Evolutionary conservation across 2,329 filamentous ascomycete genomes (phyloP).

Genomic region (Sporothrix brasiliensis): DNA sequence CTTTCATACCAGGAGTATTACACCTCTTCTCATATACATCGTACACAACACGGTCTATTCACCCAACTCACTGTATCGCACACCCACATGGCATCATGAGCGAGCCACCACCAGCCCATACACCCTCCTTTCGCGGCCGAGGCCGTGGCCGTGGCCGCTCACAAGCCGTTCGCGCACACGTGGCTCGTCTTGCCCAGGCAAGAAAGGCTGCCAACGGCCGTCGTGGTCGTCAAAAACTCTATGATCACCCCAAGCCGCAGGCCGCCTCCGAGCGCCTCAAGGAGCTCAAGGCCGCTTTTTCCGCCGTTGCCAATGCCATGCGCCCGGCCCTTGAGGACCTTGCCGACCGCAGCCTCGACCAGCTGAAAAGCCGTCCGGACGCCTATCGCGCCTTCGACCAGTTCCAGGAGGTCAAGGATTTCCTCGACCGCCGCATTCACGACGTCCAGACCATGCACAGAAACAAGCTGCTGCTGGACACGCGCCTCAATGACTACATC

Average conservation of each 20-base stretch:
- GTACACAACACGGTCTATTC: not conserved
- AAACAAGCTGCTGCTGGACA: conserved; percentile 38
- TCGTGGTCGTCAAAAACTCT: conserved; percentile 60
- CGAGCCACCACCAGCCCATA: conserved; percentile 31
- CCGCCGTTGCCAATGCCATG: conserved; percentile 63
- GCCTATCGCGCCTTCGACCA: conserved; percentile 58
- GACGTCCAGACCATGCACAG: conserved; percentile 37
- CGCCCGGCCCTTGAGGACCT: conserved; percentile 69
- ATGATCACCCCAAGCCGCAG: conserved; percentile 57
- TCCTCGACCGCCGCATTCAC: conserved; percentile 53
- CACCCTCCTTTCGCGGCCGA: conserved; percentile 35
- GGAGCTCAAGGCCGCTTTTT: conserved; percentile 66
- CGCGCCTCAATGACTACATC: conserved; percentile 27
- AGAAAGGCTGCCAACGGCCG: conserved; percentile 47
- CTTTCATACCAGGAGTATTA: not conserved
- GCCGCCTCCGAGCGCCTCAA: conserved; percentile 65
- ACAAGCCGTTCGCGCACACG: conserved; percentile 38
- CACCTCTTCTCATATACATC: not conserved
- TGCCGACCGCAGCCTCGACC: conserved; percentile 61
- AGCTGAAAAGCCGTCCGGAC: conserved; percentile 58
- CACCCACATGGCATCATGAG: conserved; percentile 38
- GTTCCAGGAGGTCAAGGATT: conserved; percentile 54
- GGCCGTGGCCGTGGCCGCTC: conserved; percentile 45
- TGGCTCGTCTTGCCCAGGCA: conserved; percentile 40
- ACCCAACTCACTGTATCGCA: not conserved